Conservation (phyloP, 495 filamentous ascomycete genomes). For the Hypoxylon fragiforme region DNA sequence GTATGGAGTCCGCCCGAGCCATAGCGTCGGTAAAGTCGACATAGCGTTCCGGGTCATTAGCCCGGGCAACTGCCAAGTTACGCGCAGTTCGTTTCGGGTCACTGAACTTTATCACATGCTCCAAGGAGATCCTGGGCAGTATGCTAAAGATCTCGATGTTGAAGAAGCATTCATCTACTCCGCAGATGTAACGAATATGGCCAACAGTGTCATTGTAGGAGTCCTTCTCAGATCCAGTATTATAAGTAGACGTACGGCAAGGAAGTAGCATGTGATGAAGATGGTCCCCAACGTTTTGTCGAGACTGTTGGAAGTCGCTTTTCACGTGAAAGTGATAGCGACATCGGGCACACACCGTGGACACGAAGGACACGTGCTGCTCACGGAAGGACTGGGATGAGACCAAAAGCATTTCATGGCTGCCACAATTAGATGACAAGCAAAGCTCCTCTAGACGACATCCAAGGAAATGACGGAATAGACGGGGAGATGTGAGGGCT, state of each 20-base stretch:
- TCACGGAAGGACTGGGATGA: conserved; percentile 20
- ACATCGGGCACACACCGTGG: conserved; percentile 27
- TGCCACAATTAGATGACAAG: conserved; percentile 5
- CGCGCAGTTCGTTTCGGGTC: conserved; percentile 57
- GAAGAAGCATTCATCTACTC: conserved; percentile 56
- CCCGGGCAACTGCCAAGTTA: conserved; percentile 56
- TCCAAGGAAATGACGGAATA: conserved; percentile 30
- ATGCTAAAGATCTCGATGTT: conserved; percentile 58
- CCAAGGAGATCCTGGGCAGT: conserved; percentile 41
- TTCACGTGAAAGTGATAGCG: conserved; percentile 32
- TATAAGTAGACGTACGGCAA: conserved; percentile 2
- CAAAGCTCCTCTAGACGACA: conserved; percentile 14
- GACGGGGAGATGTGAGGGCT: conserved; percentile 31
- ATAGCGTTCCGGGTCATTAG: conserved; percentile 61
- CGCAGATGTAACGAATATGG: conserved; percentile 60
- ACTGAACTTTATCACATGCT: conserved; percentile 54
- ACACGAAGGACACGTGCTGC: conserved; percentile 13
- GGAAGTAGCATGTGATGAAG: conserved; percentile 35
- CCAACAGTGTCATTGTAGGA: conserved; percentile 16
- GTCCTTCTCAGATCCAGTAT: background rate
- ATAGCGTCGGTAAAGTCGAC: conserved; percentile 53
- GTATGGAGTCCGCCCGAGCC: conserved; percentile 56
- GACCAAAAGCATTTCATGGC: conserved; percentile 33
- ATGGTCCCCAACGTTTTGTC: conserved; percentile 13
- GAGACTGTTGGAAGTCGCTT: conserved; percentile 4